Evolutionary conservation across 176 grass and related monocot species (phyloP).

Genomic region (sorghum (Sorghum bicolor)): DNA sequence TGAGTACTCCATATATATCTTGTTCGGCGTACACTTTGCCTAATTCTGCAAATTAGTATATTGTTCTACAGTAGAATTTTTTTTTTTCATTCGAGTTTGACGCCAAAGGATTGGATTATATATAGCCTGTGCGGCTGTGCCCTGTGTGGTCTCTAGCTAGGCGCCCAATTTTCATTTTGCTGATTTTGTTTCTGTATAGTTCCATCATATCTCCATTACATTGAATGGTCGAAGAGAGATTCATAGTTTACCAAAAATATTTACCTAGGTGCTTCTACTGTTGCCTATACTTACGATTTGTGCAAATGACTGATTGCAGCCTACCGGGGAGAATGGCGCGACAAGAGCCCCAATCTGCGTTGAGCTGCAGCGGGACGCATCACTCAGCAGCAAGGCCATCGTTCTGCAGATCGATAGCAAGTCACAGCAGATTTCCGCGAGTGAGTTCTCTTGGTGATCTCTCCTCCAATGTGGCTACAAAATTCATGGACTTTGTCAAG

Average conservation of each 20-base stretch:
- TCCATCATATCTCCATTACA: not conserved
- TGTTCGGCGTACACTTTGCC: too few species aligned
- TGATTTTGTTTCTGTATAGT: too few species aligned
- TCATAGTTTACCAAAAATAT: not conserved
- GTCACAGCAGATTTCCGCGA: slow-evolving; percentile 82
- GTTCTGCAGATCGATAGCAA: slow-evolving; percentile 75
- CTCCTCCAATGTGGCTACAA: not conserved
- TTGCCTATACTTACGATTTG: too few species aligned
- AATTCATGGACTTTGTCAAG: not conserved
- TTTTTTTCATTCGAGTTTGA: too few species aligned
- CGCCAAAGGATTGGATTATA: not conserved
- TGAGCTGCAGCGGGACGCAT: slow-evolving; percentile 65
- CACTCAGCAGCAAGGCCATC: slow-evolving; percentile 64
- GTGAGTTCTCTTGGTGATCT: slow-evolving; percentile 39
- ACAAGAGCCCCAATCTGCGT: slow-evolving; percentile 68
- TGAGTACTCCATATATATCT: slow-evolving; percentile 14
- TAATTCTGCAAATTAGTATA: not conserved
- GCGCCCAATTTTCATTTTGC: not conserved
- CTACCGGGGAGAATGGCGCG: slow-evolving; percentile 90
- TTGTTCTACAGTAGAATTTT: not conserved
- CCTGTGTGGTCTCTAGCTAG: not conserved
- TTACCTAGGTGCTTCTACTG: not conserved
- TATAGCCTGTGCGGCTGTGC: not conserved
- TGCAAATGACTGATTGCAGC: slow-evolving; percentile 27
- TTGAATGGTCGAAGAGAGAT: not conserved